phyloP scores from a whole-genome alignment of 2,329 filamentous ascomycete species.

The Aspergillus sp. region DNA sequence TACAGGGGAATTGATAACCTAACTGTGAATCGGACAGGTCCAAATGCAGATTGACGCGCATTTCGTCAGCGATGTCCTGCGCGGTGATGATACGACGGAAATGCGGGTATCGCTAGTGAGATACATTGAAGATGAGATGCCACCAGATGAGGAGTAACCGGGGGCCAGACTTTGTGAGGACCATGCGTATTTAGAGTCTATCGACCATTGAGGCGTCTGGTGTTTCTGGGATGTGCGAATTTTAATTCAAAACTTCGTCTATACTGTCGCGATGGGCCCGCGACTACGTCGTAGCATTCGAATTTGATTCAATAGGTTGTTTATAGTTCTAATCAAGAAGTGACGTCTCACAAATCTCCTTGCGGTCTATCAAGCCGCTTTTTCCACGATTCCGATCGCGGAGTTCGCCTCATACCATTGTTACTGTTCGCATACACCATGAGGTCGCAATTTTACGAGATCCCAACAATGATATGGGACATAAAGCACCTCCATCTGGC shows the following conservation, averaged over 20 bases:
- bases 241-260: background rate
- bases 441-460: too few relatives aligned
- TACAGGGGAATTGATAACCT: slow-evolving; percentile 13
- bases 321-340: background rate
- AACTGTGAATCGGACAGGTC: slow-evolving; percentile 42
- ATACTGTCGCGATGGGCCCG: background rate
- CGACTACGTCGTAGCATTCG: background rate
- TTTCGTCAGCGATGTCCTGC: slow-evolving; percentile 87
- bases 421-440: background rate
- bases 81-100: slow-evolving; percentile 93
- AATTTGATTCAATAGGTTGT: background rate
- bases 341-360: background rate
- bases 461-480: too few relatives aligned
- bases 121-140: slow-evolving; percentile 96
- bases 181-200: slow-evolving; percentile 1
- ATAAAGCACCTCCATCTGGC: too few relatives aligned
- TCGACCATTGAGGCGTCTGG: slow-evolving; percentile 14
- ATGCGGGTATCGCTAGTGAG: slow-evolving; percentile 88
- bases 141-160: slow-evolving; percentile 84
- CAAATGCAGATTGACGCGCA: slow-evolving; percentile 98
- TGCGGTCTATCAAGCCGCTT: background rate
- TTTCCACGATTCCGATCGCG: background rate
- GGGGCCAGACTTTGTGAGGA: background rate
- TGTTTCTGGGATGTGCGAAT: slow-evolving; percentile 13
- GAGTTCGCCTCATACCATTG: background rate